Base-by-base conservation (phyloP, 2,329 filamentous ascomycete species). In the Epichloe sibirici region DNA sequence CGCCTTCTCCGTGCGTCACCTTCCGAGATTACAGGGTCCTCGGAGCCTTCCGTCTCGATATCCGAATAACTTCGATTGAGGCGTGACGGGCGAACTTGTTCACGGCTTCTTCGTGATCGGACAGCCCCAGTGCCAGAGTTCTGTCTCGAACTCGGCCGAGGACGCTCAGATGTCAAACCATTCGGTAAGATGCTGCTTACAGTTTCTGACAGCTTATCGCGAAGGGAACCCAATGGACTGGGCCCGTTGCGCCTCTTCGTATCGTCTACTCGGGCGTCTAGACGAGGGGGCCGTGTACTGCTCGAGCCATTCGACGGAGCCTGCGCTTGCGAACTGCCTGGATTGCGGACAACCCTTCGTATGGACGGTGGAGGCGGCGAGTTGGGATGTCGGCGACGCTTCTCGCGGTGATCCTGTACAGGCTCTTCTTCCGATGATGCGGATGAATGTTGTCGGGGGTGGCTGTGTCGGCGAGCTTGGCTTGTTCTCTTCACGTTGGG, bases 401-500 rank as follows among this genome's bases (percentile, higher is more conserved):
- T 65, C 12, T 57, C 45, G 28, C 44, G 35, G 8, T 44, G 45
- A 3, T 51, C 55, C 3, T 64, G 64, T 2, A 45, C 54, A n/a
- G 60, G 58, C 17, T 72, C 71, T 2, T 72, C 69, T 2, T 72
- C 71, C n/a, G 72, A 73, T 2, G 70, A 68, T 13, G 65, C 63
- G 3, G 69, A 69, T 23, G 70, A 71, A 44, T 66, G 63, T 48
- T 70, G 69, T 34, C 72, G 67, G 0, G 75, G 73, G 51, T 78
- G 76, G 57, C 75, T 78, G 58, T 78, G 74, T 34, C 74, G 65
- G 21, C 76, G 71, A 17, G 62, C 58, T 21, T 65, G 64, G 1
- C 58, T 51, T 13, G 64, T 64, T 45, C 65, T 61, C 55, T 57
- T 63, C 9, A 57, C 44, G 35, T 67, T 61, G 7, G 71, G 63